Base-by-base conservation (phyloP, 495 filamentous ascomycete genomes). In the Penicillium maclennaniae region DNA sequence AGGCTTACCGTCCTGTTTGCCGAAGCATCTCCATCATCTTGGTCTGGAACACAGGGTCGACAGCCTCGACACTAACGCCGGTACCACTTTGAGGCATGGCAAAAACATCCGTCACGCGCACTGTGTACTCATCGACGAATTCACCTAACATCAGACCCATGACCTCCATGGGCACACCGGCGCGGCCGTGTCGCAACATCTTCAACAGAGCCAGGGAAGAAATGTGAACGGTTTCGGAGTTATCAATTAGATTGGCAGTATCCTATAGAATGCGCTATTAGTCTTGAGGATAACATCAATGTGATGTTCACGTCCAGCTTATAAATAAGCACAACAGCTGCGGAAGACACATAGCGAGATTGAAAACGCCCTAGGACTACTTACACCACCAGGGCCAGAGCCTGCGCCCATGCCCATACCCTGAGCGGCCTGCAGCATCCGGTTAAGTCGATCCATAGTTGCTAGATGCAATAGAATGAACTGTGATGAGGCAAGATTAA, bases 21-120 rank as follows among this genome's bases (percentile, higher is more conserved):
- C 87, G 81, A 58, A 98, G 79, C 91, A 97, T 97, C 69, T 98
- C 93, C 95, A 98, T 97, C 93, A 98, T 98, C 78, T 96, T 97
- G 58, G 87, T 95, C 76, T 98, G 93, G 69, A 98, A 98, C 14
- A 97, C 95, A 21, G 91, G 88, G 69, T 98, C 93, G 55, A 98
- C 95, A 43, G 93, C 93, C 69, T 98, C 93, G 58, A 98, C 93
- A 73, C 91, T 95, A 61, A 98, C 93, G 62, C 93, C 93, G 9
- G 93, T 98, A 69, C 93, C 93, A 56, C 91, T 96, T 69, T 98
- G 93, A n/a, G 93, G 93, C 93, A 98, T 98, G 42, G 93, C 93
- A 71, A 98, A 98, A 7, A 97, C 93, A 75, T 98, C 93, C 34
- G 95, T 89, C 17, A 98, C 93, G 45, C 92, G 85, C 45, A 98